Conservation (phyloP, 2,329 filamentous ascomycete species). For the Fusarium concolor region DNA sequence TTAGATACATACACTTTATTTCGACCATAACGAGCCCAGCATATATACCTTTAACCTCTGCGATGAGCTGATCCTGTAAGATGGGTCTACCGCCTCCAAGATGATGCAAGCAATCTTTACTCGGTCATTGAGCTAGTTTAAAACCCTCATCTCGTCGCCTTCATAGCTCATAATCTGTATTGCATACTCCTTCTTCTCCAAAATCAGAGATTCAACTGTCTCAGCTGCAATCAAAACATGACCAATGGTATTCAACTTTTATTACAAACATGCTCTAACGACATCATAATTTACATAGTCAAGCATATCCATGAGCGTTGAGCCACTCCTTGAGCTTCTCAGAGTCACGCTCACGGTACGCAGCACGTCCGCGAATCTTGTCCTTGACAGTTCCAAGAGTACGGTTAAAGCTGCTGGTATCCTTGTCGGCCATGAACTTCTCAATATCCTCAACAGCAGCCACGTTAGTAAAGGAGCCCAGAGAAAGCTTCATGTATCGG, state of each 20-base stretch:
- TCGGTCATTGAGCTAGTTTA: no score
- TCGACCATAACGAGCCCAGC: conserved; percentile 88
- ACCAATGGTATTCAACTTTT: conserved; percentile 14
- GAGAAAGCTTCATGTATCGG: conserved; percentile 82
- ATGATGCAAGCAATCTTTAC: no score
- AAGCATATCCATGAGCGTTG: conserved; percentile 59
- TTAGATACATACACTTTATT: conserved; percentile 87
- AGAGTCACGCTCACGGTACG: conserved; percentile 83
- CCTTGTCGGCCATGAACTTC: conserved; percentile 86
- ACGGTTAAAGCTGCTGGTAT: conserved; percentile 87
- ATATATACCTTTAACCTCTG: conserved; percentile 87
- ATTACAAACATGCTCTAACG: conserved; percentile 14
- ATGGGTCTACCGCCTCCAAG: no score
- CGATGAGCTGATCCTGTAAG: conserved; percentile 80
- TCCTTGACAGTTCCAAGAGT: conserved; percentile 88
- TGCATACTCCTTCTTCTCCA: not conserved
- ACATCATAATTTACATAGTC: conserved; percentile 48
- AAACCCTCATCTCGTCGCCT: no score
- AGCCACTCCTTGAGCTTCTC: conserved; percentile 84
- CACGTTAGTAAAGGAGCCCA: conserved; percentile 81
- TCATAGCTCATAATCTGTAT: no score
- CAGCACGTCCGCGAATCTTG: conserved; percentile 83
- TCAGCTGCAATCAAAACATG: not conserved
- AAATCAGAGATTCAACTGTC: not conserved
- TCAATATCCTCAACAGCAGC: conserved; percentile 80